These are phyloP conservation scores for Entelexis sorbosivorans DNA, from an alignment of 1,139 yeast genomes.

Conservation along the genomic window DNA sequence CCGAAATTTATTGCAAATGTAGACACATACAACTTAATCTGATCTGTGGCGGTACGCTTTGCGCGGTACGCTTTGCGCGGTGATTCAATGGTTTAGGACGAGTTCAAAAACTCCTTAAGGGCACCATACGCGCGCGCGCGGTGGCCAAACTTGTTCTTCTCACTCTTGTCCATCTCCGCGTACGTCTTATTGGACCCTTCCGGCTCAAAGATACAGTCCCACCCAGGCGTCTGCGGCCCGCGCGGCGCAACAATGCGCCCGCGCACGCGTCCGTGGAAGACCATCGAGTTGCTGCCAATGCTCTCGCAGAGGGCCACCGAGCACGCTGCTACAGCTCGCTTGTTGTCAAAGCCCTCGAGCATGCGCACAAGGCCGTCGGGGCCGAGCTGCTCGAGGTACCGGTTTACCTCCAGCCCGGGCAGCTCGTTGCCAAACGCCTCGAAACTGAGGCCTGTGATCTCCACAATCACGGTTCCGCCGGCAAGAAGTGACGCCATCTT, in stretches of 20 bases:
- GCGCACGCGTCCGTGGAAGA: conserved; percentile 75
- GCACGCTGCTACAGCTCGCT: conserved; percentile 78
- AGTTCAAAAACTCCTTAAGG: conserved; percentile 46
- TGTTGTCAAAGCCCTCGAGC: conserved; percentile 71
- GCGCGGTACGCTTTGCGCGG: no score
- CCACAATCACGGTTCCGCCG: conserved; percentile 77
- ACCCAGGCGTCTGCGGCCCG: conserved; percentile 78
- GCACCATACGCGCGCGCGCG: conserved; percentile 71
- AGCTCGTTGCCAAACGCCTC: conserved; percentile 58
- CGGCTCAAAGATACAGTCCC: conserved; percentile 89
- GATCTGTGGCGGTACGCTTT: no score
- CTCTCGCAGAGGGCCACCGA: conserved; percentile 87
- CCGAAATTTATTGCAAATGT: no score
- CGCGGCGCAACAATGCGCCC: conserved; percentile 70
- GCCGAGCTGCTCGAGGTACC: conserved; percentile 22
- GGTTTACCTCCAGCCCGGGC: conserved; percentile 73
- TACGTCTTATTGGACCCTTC: conserved; percentile 49
- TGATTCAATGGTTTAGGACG: no score
- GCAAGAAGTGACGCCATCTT: conserved; percentile 54
- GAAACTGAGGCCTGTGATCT: conserved; percentile 85
- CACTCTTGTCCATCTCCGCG: conserved; percentile 73
- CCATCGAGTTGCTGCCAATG: conserved; percentile 54
- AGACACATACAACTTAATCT: no score
- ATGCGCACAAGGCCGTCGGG: conserved; percentile 34
- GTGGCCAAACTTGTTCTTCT: conserved; percentile 76